Evolutionary conservation across 192 early-diverging fungal species (phyloP).

Genomic region (Mortierella claussenii): DNA sequence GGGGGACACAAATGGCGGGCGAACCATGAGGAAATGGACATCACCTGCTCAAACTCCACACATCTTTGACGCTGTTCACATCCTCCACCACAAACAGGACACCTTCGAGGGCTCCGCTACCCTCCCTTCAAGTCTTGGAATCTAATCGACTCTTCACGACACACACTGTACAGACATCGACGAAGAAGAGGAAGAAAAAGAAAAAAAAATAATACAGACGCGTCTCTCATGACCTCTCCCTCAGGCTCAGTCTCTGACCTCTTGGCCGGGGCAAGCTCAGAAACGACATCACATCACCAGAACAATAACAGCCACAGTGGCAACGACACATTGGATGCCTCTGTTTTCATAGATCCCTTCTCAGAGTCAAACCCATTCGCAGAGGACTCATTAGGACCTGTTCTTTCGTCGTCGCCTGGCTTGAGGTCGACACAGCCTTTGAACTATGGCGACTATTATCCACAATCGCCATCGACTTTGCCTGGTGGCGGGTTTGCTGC

Average conservation of each 20-base stretch:
- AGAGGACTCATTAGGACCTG: slow-evolving; percentile 23
- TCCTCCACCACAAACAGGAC: no score
- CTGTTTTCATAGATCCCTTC: slow-evolving; percentile 46
- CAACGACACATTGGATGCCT: slow-evolving; percentile 29
- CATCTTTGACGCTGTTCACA: no score
- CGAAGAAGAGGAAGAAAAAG: no score
- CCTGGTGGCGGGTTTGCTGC: not conserved
- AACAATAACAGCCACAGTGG: no score
- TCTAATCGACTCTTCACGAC: no score
- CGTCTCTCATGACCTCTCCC: not conserved
- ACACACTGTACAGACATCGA: no score
- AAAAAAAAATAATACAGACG: not conserved
- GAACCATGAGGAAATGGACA: no score
- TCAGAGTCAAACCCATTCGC: slow-evolving; percentile 53
- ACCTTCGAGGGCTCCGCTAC: no score
- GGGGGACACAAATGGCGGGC: no score
- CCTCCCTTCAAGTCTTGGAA: no score
- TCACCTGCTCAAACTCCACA: no score
- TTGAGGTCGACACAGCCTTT: slow-evolving; percentile 26
- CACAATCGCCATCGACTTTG: slow-evolving; percentile 15
- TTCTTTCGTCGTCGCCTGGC: slow-evolving; percentile 3
- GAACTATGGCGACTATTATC: slow-evolving; percentile 47
- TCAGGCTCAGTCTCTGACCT: not conserved
- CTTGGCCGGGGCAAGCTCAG: not conserved
- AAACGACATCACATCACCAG: slow-evolving; percentile 48